These are phyloP conservation scores for Beauveria asiatica DNA, from an alignment of 2,329 filamentous ascomycete species.

Conservation along the genomic window DNA sequence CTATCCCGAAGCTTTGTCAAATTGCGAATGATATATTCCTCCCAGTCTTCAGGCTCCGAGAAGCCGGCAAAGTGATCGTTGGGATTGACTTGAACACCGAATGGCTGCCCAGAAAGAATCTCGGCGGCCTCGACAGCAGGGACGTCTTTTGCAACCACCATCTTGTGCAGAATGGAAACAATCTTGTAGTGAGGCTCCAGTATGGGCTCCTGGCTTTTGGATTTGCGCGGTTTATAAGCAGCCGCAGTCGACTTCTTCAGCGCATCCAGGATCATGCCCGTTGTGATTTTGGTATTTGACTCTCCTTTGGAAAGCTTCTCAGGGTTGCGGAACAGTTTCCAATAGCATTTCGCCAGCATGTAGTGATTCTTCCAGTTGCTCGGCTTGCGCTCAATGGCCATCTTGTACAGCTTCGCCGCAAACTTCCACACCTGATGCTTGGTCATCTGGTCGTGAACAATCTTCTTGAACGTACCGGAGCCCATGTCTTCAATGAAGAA, in stretches of 20 bases:
- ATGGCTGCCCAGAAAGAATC: conserved; percentile 48
- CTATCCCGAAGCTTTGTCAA: conserved; percentile 51
- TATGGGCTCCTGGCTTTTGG: conserved; percentile 61
- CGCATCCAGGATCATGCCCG: conserved; percentile 35
- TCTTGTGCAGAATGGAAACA: conserved; percentile 71
- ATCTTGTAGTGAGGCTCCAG: conserved; percentile 93
- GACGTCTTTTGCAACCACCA: conserved; percentile 51
- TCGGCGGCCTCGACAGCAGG: conserved; percentile 39
- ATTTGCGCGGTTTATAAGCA: conserved; percentile 43
- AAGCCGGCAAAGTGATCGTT: conserved; percentile 28
- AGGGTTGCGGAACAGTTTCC: conserved; percentile 53
- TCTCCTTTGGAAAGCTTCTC: conserved; percentile 36
- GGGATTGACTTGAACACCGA: conserved; percentile 30
- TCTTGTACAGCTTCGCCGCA: conserved; percentile 46
- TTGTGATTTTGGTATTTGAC: conserved; percentile 21
- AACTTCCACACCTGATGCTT: conserved; percentile 56
- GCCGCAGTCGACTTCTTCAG: conserved; percentile 44
- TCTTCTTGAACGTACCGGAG: conserved; percentile 42
- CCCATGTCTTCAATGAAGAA: conserved; percentile 46
- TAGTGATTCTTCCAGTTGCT: conserved; percentile 52
- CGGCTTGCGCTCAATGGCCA: conserved; percentile 45
- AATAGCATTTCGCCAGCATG: conserved; percentile 54
- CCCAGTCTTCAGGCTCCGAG: conserved; percentile 48
- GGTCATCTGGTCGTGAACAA: conserved; percentile 47
- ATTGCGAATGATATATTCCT: conserved; percentile 44